These are phyloP conservation scores for Alternaria ventricosa DNA, from an alignment of 2,329 filamentous ascomycete genomes.

Conservation along the genomic window DNA sequence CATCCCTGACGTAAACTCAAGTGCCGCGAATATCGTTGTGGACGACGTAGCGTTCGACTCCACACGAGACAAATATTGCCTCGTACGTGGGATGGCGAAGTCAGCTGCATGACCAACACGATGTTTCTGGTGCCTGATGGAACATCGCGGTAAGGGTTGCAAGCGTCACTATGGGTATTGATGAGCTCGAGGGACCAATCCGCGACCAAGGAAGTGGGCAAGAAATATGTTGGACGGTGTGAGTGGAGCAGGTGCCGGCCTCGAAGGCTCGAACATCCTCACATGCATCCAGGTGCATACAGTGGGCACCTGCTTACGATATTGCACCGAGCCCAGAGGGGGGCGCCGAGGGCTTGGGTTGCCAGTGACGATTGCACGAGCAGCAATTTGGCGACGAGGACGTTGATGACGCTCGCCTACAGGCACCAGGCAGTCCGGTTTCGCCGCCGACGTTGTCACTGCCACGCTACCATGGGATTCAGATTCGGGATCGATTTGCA, in stretches of 20 bases:
- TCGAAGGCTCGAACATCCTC: constrained; percentile 21
- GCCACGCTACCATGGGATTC: constrained; percentile 24
- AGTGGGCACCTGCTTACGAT: constrained; percentile 28
- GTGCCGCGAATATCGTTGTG: background rate
- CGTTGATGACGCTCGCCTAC: constrained; percentile 25
- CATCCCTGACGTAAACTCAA: constrained; percentile 2
- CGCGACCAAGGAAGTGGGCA: constrained; percentile 9
- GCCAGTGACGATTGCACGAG: constrained; percentile 31
- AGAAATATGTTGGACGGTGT: constrained; percentile 14
- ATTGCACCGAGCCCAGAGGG: constrained; percentile 21
- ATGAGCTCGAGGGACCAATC: constrained; percentile 5
- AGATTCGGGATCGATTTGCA: constrained; percentile 20
- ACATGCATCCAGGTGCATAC: constrained; percentile 14
- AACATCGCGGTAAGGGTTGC: constrained; percentile 1
- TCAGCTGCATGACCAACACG: constrained; percentile 5
- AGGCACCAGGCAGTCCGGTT: constrained; percentile 7
- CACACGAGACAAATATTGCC: constrained; percentile 6
- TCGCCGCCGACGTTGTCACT: constrained; percentile 24
- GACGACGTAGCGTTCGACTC: constrained; percentile 3
- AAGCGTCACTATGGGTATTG: constrained; percentile 2
- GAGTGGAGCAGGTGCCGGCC: constrained; percentile 18
- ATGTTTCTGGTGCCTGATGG: constrained; percentile 10
- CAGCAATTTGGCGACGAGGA: constrained; percentile 11
- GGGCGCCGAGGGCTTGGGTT: constrained; percentile 23
- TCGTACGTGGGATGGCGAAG: background rate